Evolutionary conservation across 202 grass and related monocot species (phyloP).

Genomic region (Carex sylvatica): DNA sequence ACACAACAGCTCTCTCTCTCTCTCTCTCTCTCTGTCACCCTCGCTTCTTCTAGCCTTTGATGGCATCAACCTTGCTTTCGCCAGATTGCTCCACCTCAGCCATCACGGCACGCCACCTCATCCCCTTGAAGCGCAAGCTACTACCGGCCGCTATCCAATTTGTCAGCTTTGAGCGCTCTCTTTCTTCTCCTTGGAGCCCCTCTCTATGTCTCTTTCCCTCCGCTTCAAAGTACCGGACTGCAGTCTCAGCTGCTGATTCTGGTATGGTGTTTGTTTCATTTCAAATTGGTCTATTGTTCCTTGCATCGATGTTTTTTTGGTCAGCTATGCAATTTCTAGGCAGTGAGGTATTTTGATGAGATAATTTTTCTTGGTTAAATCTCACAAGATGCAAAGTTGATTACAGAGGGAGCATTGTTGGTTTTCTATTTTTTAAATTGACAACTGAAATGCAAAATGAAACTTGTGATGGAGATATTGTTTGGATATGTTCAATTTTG

Average conservation of each 20-base stretch:
- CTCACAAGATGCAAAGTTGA: background rate
- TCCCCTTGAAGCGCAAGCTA: slow-evolving; percentile 17
- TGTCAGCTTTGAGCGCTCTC: background rate
- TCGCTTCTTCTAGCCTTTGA: background rate
- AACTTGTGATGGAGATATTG: background rate
- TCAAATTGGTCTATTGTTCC: background rate
- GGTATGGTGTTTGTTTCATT: background rate
- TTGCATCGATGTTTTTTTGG: background rate
- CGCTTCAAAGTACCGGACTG: background rate
- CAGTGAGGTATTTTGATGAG: background rate
- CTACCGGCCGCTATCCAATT: background rate
- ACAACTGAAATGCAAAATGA: background rate
- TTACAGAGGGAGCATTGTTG: background rate
- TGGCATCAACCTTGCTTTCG: slow-evolving; percentile 18
- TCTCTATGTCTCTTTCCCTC: slow-evolving; percentile 12
- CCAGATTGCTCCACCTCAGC: slow-evolving; percentile 13
- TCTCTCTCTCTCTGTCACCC: background rate
- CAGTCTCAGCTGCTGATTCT: background rate
- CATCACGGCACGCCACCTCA: slow-evolving; percentile 24
- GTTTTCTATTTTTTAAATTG: background rate
- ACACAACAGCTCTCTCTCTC: background rate
- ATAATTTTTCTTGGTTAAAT: background rate
- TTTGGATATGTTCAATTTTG: background rate
- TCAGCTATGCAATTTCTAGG: background rate
- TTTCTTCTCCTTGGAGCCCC: background rate